Percentiles rank a stretch among this genome's conserved stretches.
Conservation (phyloP, 805 yeast species). For the Vanderwaltozyma polyspora region DNA sequence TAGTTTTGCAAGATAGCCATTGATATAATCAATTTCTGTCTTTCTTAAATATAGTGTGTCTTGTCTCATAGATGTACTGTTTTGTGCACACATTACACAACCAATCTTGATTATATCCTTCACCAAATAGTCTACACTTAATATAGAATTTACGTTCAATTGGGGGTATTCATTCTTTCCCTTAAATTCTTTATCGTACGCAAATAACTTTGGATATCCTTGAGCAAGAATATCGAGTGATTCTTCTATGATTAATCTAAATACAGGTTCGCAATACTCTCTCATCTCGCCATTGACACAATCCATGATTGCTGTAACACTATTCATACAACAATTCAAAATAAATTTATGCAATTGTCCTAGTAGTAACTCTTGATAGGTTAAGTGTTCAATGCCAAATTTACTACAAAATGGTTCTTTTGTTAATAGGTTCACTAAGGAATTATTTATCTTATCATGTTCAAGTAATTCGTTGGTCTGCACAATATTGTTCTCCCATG, state of each 20-base stretch:
- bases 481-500: slow-evolving; percentile 25
- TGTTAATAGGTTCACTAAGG: slow-evolving; percentile 22
- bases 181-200: slow-evolving; percentile 15
- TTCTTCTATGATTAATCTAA: slow-evolving; percentile 27
- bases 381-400: slow-evolving; percentile 24
- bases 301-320: slow-evolving; percentile 67
- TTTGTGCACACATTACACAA: slow-evolving; percentile 38
- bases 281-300: slow-evolving; percentile 72
- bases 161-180: slow-evolving; percentile 19
- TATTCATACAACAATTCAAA: slow-evolving; percentile 75
- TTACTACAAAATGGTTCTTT: slow-evolving; percentile 15
- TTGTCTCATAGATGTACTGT: slow-evolving; percentile 41
- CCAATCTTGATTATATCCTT: slow-evolving; percentile 32
- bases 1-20: slow-evolving; percentile 59
- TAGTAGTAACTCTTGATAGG: slow-evolving; percentile 38
- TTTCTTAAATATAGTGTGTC: slow-evolving; percentile 43
- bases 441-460: slow-evolving; percentile 11
- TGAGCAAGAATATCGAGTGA: slow-evolving; percentile 22
- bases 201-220: slow-evolving; percentile 22
- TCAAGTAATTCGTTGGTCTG: slow-evolving; percentile 12
- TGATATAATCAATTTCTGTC: slow-evolving; percentile 75
- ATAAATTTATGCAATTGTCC: slow-evolving; percentile 68
- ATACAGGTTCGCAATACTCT: slow-evolving; percentile 30
- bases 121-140: slow-evolving; percentile 27
- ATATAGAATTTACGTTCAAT: slow-evolving; percentile 16